These are phyloP conservation scores for Colletotrichum agaves DNA, from an alignment of 2,329 filamentous ascomycete genomes.

Conservation along the genomic window DNA sequence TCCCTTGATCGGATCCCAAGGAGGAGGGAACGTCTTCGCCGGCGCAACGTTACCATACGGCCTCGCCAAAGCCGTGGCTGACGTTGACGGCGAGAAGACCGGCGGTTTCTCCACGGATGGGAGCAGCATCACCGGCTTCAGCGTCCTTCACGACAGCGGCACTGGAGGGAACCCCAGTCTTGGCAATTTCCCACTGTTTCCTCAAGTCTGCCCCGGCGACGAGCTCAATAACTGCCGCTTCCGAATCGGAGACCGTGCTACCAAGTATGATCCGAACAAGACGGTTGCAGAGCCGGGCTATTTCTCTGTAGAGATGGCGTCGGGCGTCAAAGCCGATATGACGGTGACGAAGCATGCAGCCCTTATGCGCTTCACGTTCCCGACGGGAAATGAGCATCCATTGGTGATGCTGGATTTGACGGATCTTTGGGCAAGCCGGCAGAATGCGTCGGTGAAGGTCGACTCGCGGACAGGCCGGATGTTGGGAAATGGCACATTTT, in stretches of 20 bases:
- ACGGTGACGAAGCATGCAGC: conserved; percentile 70
- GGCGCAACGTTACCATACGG: conserved; percentile 66
- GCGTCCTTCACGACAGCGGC: conserved; percentile 56
- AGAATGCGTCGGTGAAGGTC: conserved; percentile 60
- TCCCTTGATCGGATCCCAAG: conserved; percentile 65
- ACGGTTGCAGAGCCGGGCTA: conserved; percentile 64
- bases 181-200: conserved; percentile 59
- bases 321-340: conserved; percentile 67
- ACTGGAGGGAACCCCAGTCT: conserved; percentile 45
- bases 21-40: conserved; percentile 68
- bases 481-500: conserved; percentile 66
- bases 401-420: conserved; percentile 68
- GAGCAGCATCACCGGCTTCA: conserved; percentile 61
- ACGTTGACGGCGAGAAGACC: conserved; percentile 59
- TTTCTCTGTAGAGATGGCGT: conserved; percentile 66
- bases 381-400: conserved; percentile 51
- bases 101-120: conserved; percentile 60
- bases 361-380: conserved; percentile 70
- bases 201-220: conserved; percentile 54
- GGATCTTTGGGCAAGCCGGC: conserved; percentile 60
- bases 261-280: conserved; percentile 49
- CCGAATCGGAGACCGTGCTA: conserved; percentile 57
- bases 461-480: conserved; percentile 62
- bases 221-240: conserved; percentile 68
- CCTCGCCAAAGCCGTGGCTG: conserved; percentile 66